These are phyloP conservation scores for Aureobasidium subglaciale DNA, from an alignment of 2,329 filamentous ascomycete species.

Conservation along the genomic window DNA sequence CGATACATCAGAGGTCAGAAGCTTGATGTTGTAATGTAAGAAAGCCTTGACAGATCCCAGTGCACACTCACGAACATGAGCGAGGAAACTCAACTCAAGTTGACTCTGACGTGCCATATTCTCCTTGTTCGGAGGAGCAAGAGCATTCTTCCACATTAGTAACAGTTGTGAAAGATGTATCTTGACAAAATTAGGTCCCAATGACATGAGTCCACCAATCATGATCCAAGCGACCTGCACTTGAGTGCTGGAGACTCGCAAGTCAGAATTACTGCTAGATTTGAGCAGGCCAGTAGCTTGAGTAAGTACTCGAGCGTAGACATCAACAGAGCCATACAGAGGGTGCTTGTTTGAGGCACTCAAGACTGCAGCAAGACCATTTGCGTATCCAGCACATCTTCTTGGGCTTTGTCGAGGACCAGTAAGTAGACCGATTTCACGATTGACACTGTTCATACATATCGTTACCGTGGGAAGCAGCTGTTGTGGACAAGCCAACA, in stretches of 20 bases:
- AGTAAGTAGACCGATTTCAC: slow-evolving; percentile 73
- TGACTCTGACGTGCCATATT: slow-evolving; percentile 77
- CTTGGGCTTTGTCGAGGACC: slow-evolving; percentile 71
- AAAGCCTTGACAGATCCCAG: slow-evolving; percentile 87
- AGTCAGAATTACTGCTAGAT: slow-evolving; percentile 81
- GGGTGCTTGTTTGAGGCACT: slow-evolving; percentile 85
- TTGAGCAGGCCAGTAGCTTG: slow-evolving; percentile 91
- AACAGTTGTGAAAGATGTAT: slow-evolving; percentile 93
- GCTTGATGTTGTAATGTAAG: slow-evolving; percentile 82
- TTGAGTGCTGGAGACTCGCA: slow-evolving; percentile 85
- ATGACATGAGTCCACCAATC: slow-evolving; percentile 90
- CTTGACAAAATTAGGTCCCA: slow-evolving; percentile 97
- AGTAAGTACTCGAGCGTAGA: slow-evolving; percentile 83
- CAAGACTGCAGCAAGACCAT: slow-evolving; percentile 82
- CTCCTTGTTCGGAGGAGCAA: slow-evolving; percentile 88
- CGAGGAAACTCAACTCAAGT: slow-evolving; percentile 84
- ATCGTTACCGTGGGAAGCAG: slow-evolving; percentile 85
- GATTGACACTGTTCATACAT: slow-evolving; percentile 89
- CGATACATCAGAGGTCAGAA: slow-evolving; percentile 88
- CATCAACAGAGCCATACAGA: slow-evolving; percentile 88
- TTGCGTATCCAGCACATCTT: slow-evolving; percentile 82
- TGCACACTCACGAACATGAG: slow-evolving; percentile 91
- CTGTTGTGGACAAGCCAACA: slow-evolving; percentile 86
- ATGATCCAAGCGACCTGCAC: slow-evolving; percentile 97
- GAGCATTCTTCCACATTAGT: slow-evolving; percentile 91